Evolutionary conservation across 768 basidiomycete genomes (phyloP).

Genomic region (Kwoniella shandongensis): DNA sequence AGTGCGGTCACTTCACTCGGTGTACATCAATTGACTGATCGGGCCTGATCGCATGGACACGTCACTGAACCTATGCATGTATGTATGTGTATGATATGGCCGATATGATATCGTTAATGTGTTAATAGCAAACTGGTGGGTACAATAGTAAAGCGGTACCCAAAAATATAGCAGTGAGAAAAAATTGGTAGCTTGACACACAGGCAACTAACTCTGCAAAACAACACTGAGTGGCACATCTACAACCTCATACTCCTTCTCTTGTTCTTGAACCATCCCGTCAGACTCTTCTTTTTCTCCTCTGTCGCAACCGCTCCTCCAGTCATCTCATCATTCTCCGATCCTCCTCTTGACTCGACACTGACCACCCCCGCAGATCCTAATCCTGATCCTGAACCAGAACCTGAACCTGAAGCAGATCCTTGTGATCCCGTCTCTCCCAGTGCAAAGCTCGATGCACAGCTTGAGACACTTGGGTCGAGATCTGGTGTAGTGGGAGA

Average conservation of each 20-base stretch:
- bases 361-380: not conserved
- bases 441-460: slow-evolving; percentile 3
- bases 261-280: slow-evolving; percentile 10
- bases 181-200: no score
- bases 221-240: no score
- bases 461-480: slow-evolving; percentile 10
- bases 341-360: not conserved
- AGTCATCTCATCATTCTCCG: not conserved
- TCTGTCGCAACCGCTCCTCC: not conserved
- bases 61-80: not conserved
- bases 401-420: not conserved
- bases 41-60: no score
- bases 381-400: not conserved
- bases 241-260: not conserved
- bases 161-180: no score
- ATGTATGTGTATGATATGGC: slow-evolving; percentile 2
- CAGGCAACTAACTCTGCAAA: no score
- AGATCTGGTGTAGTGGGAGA: slow-evolving; percentile 19
- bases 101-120: not conserved
- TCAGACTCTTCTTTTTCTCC: slow-evolving; percentile 10
- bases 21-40: no score
- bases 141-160: no score
- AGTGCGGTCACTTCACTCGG: no score
- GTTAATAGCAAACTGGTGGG: no score
- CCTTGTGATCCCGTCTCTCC: slow-evolving; percentile 9